phyloP scores from a whole-genome alignment of 257 asterid species.

The Petunia secreta region DNA sequence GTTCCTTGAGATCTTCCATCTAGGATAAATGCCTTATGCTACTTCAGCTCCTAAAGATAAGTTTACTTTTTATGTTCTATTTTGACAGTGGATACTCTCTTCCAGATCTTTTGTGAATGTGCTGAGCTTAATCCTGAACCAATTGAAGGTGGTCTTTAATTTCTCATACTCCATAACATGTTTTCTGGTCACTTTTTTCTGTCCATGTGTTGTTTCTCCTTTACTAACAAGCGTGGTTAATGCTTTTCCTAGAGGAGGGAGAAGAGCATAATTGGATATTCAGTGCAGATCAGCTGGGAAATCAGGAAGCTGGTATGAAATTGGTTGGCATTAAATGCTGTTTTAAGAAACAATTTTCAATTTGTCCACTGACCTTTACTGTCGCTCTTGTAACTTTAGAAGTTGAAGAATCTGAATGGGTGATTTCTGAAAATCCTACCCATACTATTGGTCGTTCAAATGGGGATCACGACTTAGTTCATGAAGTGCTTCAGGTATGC shows the following conservation, averaged over 20 bases:
- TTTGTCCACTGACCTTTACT: not conserved
- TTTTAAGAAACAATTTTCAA: constrained; percentile 2
- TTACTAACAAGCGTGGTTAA: not conserved
- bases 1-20: not conserved
- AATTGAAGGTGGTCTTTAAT: constrained; percentile 49
- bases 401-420: constrained; percentile 63
- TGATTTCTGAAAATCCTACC: constrained; percentile 39
- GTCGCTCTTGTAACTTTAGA: constrained; percentile 39
- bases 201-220: not conserved
- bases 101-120: constrained; percentile 82
- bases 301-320: constrained; percentile 49
- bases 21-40: not conserved
- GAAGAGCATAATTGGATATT: constrained; percentile 80
- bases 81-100: constrained; percentile 75
- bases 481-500: constrained; percentile 71
- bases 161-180: not conserved
- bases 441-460: constrained; percentile 74
- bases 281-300: constrained; percentile 77
- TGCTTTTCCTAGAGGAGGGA: constrained; percentile 54
- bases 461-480: constrained; percentile 74
- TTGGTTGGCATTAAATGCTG: not conserved
- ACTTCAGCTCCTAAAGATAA: constrained; percentile 15
- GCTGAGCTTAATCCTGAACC: constrained; percentile 98
- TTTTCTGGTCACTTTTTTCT: not conserved
- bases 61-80: constrained; percentile 15